Evolutionary conservation across 495 filamentous ascomycete species (phyloP), one percentile per base, ranked within the genome.

Genomic region (Monascus purpureus): DNA sequence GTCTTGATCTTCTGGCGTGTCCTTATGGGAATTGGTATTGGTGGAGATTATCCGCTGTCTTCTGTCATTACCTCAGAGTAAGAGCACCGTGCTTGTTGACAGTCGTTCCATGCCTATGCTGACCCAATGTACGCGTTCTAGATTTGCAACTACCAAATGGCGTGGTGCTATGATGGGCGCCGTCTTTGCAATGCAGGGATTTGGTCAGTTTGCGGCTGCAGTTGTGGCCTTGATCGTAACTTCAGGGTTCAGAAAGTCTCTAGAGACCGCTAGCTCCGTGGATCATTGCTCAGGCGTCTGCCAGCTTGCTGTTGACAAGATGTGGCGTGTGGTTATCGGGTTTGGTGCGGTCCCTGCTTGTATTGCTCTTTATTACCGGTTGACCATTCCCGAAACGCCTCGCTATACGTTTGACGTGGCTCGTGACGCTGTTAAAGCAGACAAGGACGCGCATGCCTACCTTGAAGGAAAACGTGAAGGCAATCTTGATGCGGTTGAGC

Each of bases 1-100:
- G 39, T 87, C 33, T 66, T 92, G 27, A 72, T 87, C 49, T 93
- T 93, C 67, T 93, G 85, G 85, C 76, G 85, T 53, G 72, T 92
- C 0, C 47, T 93, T 6, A 85, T 88, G 75, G 78, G 80, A 22
- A 63, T 84, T 17, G 82, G 83, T 26, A 87, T 88, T 29, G 83
- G 82, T 39, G 82, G 82, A 39, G 86, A 92, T 52, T 90, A 88
- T 46, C 86, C 85, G 1, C 65, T 93, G 11, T 82, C 75, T 13
- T 77, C 77, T 11, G 78, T 92, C 47, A 93, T 90, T 42, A 85
- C 79, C 5, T 81, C 80, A 8, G 79, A 86, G 62, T 79, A 55
- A 48, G 70, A 65, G 8, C 25, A 35, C 8, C 38, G 35, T 14
- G 33, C 39, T 32, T 40, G 29, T 34, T 28, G n/a, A n/a, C n/a